phyloP scores from a whole-genome alignment of 257 asterid species.

The Petunia secreta region DNA sequence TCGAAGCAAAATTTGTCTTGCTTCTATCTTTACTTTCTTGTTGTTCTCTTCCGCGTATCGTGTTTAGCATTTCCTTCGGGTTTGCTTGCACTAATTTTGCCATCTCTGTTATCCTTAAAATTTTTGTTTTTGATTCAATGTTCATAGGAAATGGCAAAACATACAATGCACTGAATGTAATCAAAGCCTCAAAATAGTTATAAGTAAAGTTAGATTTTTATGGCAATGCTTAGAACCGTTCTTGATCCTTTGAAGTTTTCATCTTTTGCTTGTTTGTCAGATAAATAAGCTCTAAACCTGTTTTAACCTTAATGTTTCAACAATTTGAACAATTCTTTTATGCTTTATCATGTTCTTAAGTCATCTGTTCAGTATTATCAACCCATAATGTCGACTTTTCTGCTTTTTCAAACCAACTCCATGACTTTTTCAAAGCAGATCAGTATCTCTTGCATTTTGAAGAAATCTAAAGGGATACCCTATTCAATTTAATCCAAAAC shows the following conservation, averaged over 20 bases:
- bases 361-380: not conserved
- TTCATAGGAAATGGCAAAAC: not conserved
- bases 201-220: not conserved
- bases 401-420: constrained; percentile 5
- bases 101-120: constrained; percentile 17
- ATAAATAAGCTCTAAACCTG: not conserved
- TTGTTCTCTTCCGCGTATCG: no score
- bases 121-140: constrained; percentile 16
- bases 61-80: no score
- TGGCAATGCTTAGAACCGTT: not conserved
- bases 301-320: not conserved
- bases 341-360: not conserved
- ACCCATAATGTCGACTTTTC: not conserved
- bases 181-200: not conserved
- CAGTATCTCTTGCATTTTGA: not conserved
- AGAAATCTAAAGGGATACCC: not conserved
- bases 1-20: no score
- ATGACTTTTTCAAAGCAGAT: constrained; percentile 4
- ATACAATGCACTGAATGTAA: constrained; percentile 1
- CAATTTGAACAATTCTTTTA: not conserved
- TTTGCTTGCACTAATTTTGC: not conserved
- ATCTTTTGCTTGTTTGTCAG: no score
- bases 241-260: not conserved
- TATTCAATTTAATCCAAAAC: not conserved
- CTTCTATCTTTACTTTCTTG: no score